Conservation (phyloP, 345 rosid genomes). For the Erysimum cheiranthoides region DNA sequence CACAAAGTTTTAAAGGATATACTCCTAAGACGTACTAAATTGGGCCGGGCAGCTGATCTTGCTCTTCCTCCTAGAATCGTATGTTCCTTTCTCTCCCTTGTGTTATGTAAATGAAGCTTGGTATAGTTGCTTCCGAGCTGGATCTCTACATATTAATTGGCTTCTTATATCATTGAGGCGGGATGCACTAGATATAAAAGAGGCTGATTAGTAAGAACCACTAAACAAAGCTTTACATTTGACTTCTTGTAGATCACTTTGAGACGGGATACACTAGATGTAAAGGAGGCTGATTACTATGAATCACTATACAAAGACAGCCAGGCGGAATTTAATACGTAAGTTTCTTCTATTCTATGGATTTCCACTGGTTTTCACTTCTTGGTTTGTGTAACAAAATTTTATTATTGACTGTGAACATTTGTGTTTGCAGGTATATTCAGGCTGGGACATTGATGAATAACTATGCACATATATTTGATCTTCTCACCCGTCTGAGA, state of each 20-base stretch:
- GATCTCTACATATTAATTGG: constrained; percentile 1
- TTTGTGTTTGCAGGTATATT: constrained; percentile 65
- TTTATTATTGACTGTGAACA: constrained; percentile 13
- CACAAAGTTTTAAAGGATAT: constrained; percentile 76
- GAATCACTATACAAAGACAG: constrained; percentile 84
- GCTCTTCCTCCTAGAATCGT: constrained; percentile 97
- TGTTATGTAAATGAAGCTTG: constrained; percentile 16
- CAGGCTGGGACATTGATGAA: constrained; percentile 87
- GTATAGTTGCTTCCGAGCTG: constrained; percentile 23
- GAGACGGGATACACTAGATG: constrained; percentile 85
- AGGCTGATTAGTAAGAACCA: constrained; percentile 79
- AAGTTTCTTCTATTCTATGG: constrained; percentile 28
- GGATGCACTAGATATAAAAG: constrained; percentile 68
- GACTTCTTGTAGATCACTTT: constrained; percentile 61
- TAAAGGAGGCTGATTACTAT: constrained; percentile 86
- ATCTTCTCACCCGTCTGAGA: constrained; percentile 93
- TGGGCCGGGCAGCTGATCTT: constrained; percentile 97
- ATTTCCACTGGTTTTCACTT: constrained; percentile 23
- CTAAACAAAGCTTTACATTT: constrained; percentile 54
- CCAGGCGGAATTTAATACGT: constrained; percentile 93
- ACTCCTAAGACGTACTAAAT: constrained; percentile 87
- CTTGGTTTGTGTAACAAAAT: constrained; percentile 21
- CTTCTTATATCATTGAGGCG: constrained; percentile 63
- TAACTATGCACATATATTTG: constrained; percentile 96
- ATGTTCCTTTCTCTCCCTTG: constrained; percentile 43